phyloP scores from a whole-genome alignment of 768 basidiomycete species.

The Xerocomus spinulosus region DNA sequence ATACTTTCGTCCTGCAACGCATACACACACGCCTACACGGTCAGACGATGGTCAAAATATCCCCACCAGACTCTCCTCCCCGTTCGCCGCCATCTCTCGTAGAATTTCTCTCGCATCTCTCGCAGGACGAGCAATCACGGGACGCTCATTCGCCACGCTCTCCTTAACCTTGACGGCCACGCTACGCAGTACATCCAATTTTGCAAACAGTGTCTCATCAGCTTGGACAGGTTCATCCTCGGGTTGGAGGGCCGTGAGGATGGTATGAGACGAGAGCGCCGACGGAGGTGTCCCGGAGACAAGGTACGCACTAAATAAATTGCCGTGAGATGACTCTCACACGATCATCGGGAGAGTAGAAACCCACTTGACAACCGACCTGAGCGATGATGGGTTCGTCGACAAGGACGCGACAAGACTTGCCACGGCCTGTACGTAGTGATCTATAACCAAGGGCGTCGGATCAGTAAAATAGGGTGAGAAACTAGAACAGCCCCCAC shows the following conservation, averaged over 20 bases:
- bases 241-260: slow-evolving; percentile 51
- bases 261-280: slow-evolving; percentile 54
- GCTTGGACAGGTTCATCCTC: slow-evolving; percentile 30
- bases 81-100: slow-evolving; percentile 28
- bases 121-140: slow-evolving; percentile 72
- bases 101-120: slow-evolving; percentile 78
- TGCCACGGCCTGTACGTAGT: slow-evolving; percentile 64
- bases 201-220: slow-evolving; percentile 55
- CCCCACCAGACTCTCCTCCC: slow-evolving; percentile 25
- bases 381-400: slow-evolving; percentile 56
- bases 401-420: slow-evolving; percentile 61
- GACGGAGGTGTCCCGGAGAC: slow-evolving; percentile 66
- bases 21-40: too few species aligned
- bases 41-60: slow-evolving; percentile 19
- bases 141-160: slow-evolving; percentile 62
- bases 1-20: too few species aligned
- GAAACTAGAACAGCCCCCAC: slow-evolving; percentile 31
- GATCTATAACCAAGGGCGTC: slow-evolving; percentile 41
- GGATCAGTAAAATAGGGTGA: background rate
- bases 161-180: slow-evolving; percentile 74
- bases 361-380: slow-evolving; percentile 63
- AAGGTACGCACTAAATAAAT: slow-evolving; percentile 50
- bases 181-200: slow-evolving; percentile 50
- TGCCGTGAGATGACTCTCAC: slow-evolving; percentile 1
- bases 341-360: background rate